A percentile compares a stretch with the other conserved stretches of the same genome.
These are phyloP conservation scores for Pseudogymnoascus sp. DNA, from an alignment of 2,329 filamentous ascomycete species.

Conservation along the genomic window DNA sequence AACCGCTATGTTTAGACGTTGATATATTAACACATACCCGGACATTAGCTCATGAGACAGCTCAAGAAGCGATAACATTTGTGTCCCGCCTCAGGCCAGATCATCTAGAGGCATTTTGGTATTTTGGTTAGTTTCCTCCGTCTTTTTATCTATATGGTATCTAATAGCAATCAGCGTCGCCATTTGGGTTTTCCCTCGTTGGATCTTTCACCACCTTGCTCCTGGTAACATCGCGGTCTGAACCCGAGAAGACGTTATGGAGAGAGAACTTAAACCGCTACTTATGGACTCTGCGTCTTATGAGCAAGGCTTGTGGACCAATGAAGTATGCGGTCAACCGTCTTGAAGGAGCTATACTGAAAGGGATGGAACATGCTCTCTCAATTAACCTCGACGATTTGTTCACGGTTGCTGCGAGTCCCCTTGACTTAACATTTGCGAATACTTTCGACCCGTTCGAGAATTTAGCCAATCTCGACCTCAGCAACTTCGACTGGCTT, in stretches of 20 bases:
- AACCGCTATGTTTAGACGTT: not conserved
- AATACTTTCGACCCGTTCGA: not conserved
- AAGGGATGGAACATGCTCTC: not conserved
- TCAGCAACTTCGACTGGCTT: not conserved
- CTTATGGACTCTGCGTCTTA: not conserved
- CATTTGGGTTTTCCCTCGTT: not conserved
- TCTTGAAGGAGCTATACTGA: not conserved
- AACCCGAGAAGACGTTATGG: not conserved
- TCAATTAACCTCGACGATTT: not conserved
- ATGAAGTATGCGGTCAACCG: not conserved
- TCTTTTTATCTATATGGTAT: not conserved
- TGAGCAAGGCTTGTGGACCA: not conserved
- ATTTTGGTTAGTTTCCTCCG: not conserved
- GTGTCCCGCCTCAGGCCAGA: not conserved
- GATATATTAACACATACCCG: not conserved
- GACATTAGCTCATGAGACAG: not conserved
- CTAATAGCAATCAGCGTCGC: not conserved
- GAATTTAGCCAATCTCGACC: not conserved
- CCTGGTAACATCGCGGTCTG: not conserved
- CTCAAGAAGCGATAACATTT: not conserved
- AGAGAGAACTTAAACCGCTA: not conserved
- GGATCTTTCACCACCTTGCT: not conserved
- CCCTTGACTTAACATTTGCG: not conserved
- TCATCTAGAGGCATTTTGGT: not conserved
- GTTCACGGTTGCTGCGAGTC: not conserved